Evolutionary conservation across 805 yeast genomes (phyloP), one percentile per base, ranked within the genome.

Genomic region (Starmerella vitae): DNA sequence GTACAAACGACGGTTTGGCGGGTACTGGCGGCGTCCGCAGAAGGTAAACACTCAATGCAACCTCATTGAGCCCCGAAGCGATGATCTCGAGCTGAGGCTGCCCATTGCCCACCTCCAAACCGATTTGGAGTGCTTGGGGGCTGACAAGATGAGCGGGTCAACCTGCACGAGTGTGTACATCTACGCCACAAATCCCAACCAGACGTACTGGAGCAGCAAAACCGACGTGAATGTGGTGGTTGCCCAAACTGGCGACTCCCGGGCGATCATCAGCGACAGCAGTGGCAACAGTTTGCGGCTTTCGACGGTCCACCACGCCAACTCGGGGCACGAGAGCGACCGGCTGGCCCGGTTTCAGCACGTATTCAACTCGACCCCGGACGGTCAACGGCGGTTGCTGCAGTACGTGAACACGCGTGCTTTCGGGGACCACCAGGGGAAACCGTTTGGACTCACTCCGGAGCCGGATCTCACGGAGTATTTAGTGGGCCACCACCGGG

Each of bases 211-310:
- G 61, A 74, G 76, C 44, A 71, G 76, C n/a, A 64, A 67, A 7
- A 76, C 80, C 3, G 62, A 78, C 10, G 66, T 83, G 18, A 74
- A 75, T 50, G 58, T 91, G 18, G 68, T 81, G 1, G 72, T 86
- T 15, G 86, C 93, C 1, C 98, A 91, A 54, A 76, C 88, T 12
- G 98, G 98, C 5, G 98, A 91, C 56, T 80, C 96, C 3, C 71
- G 81, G 45, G 84, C 93, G 5, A 68, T 91, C 2, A 51, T 91
- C n/a, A 80, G 91, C 47, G 97, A 86, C 58, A 70, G 68, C 41
- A 59, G 67, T 39, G 97, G 97, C 2, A 62, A 71, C 30, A 93
- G 93, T 1, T 86, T 78, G 49, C 66, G 82, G 15, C 62, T 91
- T 37, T 82, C 94, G 1, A 66, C 71, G 27, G 71, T 76, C 26